Base-by-base conservation (phyloP, 108 stramenopile species). In the Cylindrotheca fusiformis region DNA sequence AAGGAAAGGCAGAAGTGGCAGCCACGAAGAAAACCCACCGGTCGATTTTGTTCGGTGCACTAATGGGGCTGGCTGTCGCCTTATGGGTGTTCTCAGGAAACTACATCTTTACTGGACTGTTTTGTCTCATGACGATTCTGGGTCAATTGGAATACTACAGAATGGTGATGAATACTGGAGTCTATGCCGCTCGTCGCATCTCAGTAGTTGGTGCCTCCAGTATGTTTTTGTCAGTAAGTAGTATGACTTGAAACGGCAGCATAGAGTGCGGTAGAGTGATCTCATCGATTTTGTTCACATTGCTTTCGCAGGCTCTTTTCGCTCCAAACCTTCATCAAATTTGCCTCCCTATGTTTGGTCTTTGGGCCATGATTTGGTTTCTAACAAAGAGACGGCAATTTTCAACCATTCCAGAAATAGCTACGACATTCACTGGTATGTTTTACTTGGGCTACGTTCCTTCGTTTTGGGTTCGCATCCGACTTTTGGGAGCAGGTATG, bases 381-480 rank as follows among this genome's bases (percentile, higher is more conserved):
- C 71, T 97, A 21, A 81, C 96, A 22, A 87, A 88, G 80, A 61
- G 93, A 67, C 76, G 75, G 50, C 61, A 79, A 12, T 70, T 77
- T 8, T 78, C 87, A 2, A 80, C 90, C 22, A 97, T 97, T 63
- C 60, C 85, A 25, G 96, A 98, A 65, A 97, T 98, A 67, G 90
- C 95, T 17, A 95, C 98, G 0, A 95, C 98, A 0, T 93, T 98
- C 59, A 86, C 96, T 32, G 98, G 98, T 0, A 94, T 98, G 86
- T 96, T 98, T 74, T 98, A 97, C 69, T 66, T 94, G 30, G 97
- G 94, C 19, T 98, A 98, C 60, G 80, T 96, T 48, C 97, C 97
- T 10, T 82, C 79, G 36, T 98, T 94, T 70, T 98, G 97, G 95
- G 95, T 96, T 6, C 86, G 96, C 22, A 80, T 84, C 56, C 72